Base-by-base conservation (phyloP, 2,329 filamentous ascomycete species). In the Diaporthe ilicicola region DNA sequence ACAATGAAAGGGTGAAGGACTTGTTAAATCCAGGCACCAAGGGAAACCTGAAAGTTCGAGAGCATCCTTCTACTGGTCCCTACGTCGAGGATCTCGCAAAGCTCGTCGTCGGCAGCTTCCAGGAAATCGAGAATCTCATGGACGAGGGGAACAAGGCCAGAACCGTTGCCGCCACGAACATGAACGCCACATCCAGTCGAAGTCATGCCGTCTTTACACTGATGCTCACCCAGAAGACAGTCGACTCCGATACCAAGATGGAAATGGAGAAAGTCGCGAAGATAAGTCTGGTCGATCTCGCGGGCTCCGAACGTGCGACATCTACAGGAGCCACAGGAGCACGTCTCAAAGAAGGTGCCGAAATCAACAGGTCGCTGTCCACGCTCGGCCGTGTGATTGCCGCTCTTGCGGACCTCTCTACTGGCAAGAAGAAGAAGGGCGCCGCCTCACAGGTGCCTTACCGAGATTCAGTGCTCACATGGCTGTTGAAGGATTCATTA, bases 161-260 rank as follows among this genome's bases (percentile, higher is more conserved):
- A 86, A 99, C 96, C 0, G 96, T 99, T 48, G 96, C 96, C 3
- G 96, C 96, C 9, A 99, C 96, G 48, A 99, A 98, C 88, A 99
- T 99, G 96, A 99, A 99, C 86, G 96, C 98, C 82, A 99, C 97
- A 0, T 98, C 94, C 72, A 97, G 94, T 88, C 92, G 96, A 86
- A 98, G 95, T 80, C 96, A 99, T 82, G 96, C 96, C 50, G 97
- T 99, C 65, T 99, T 99, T 80, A 99, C 97, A 24, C 86, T 99
- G 67, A 98, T 95, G 78, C 86, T 99, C 56, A 97, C 94, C 0
- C 96, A 99, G 81, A 98, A 98, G 81, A 91, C 93, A 72, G 92
- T 93, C 79, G 96, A 99, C 79, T 85, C 89, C 2, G 94, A 98
- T 80, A 98, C 96, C 0, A 97, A 94, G 75, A 97, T 99, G 95